Evolutionary conservation across 1,139 yeast species (phyloP).

Genomic region (Debaryomycetaceae sp.): DNA sequence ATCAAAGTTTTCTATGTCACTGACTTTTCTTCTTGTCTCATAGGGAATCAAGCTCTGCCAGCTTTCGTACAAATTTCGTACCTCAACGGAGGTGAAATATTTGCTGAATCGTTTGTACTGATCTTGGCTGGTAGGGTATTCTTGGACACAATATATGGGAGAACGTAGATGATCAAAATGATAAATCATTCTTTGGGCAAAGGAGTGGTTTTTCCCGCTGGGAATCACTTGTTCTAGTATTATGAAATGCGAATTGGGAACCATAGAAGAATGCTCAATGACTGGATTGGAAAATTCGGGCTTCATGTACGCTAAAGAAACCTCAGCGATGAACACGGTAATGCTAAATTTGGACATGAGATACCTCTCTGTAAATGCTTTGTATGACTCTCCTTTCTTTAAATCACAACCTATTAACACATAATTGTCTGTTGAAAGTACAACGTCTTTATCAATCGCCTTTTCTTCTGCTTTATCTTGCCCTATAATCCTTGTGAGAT

Average conservation of each 20-base stretch:
- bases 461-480: slow-evolving; percentile 9
- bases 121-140: slow-evolving; percentile 49
- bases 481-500: slow-evolving; percentile 49
- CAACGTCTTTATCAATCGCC: slow-evolving; percentile 18
- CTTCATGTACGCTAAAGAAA: slow-evolving; percentile 77
- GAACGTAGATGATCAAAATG: slow-evolving; percentile 69
- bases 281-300: slow-evolving; percentile 66
- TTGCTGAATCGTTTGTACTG: slow-evolving; percentile 51
- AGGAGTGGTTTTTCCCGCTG: slow-evolving; percentile 58
- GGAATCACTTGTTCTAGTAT: slow-evolving; percentile 75
- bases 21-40: slow-evolving; percentile 21
- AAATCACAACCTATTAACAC: slow-evolving; percentile 71
- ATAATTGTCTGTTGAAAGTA: slow-evolving; percentile 46
- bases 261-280: slow-evolving; percentile 46
- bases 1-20: slow-evolving; percentile 63
- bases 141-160: slow-evolving; percentile 64
- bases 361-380: slow-evolving; percentile 26
- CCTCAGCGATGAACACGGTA: slow-evolving; percentile 74
- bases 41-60: slow-evolving; percentile 49
- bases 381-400: slow-evolving; percentile 45
- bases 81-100: slow-evolving; percentile 47
- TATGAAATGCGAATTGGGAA: slow-evolving; percentile 57
- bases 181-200: slow-evolving; percentile 70
- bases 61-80: slow-evolving; percentile 53
- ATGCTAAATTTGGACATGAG: slow-evolving; percentile 28